These are phyloP conservation scores for Torulaspora gathmanii DNA, from an alignment of 805 yeast genomes.

Conservation along the genomic window DNA sequence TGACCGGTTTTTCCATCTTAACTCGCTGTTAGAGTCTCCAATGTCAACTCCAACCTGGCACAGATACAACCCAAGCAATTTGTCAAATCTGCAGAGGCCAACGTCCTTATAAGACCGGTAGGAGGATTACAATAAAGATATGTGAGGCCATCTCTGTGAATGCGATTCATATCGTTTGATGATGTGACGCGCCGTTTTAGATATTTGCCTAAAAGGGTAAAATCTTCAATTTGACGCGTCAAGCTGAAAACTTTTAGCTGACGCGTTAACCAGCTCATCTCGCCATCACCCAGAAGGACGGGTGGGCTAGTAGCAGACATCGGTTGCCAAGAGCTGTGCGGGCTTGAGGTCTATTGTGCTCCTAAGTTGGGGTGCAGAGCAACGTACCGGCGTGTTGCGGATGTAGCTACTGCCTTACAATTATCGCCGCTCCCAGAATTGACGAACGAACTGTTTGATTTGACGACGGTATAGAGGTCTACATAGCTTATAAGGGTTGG, in stretches of 20 bases:
- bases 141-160: background rate
- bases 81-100: background rate
- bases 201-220: constrained; percentile 4
- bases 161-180: background rate
- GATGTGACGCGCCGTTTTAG: background rate
- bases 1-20: constrained; percentile 11
- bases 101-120: background rate
- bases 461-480: too few relatives aligned
- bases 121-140: background rate
- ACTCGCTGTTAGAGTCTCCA: background rate
- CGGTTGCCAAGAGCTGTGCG: background rate
- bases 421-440: background rate
- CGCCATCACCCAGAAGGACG: background rate
- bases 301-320: background rate
- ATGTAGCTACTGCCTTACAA: background rate
- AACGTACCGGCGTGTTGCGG: too few relatives aligned
- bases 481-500: background rate
- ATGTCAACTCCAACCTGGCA: background rate
- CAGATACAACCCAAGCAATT: background rate
- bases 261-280: background rate
- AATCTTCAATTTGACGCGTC: constrained; percentile 3
- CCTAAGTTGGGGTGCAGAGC: background rate
- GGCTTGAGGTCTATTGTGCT: too few relatives aligned
- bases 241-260: background rate
- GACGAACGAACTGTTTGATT: background rate